These are phyloP conservation scores for Capsicum rhomboideum DNA, from an alignment of 257 asterid species.

Conservation along the genomic window DNA sequence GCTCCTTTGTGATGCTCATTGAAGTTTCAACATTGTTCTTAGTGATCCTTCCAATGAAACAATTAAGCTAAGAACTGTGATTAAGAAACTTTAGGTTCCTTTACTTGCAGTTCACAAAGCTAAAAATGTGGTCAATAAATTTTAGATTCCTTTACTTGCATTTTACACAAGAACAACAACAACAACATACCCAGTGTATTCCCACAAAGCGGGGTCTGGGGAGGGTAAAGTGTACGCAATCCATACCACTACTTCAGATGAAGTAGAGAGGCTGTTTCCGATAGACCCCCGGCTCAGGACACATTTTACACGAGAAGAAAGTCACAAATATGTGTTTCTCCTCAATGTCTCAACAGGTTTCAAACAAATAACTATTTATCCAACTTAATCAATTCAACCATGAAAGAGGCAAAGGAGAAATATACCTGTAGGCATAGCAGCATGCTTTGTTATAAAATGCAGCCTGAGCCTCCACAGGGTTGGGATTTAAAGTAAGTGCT, in stretches of 20 bases:
- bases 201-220: too few relatives aligned
- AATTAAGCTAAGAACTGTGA: neutral
- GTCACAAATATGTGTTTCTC: neutral
- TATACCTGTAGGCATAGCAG: conserved; percentile 91
- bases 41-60: neutral
- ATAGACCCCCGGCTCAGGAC: too few relatives aligned
- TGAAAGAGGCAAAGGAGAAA: neutral
- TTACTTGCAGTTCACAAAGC: neutral
- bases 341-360: neutral
- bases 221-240: too few relatives aligned
- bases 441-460: conserved; percentile 96
- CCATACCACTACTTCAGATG: too few relatives aligned
- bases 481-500: conserved; percentile 86
- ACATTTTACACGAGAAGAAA: neutral
- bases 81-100: neutral
- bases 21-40: neutral
- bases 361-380: neutral
- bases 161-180: neutral
- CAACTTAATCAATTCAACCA: neutral
- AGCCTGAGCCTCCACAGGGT: conserved; percentile 76
- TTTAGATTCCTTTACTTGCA: neutral
- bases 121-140: neutral
- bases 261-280: too few relatives aligned
- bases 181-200: too few relatives aligned
- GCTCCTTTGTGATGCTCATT: neutral